phyloP scores from a whole-genome alignment of 352 stramenopile genomes.

The Globisporangium radiosum region DNA sequence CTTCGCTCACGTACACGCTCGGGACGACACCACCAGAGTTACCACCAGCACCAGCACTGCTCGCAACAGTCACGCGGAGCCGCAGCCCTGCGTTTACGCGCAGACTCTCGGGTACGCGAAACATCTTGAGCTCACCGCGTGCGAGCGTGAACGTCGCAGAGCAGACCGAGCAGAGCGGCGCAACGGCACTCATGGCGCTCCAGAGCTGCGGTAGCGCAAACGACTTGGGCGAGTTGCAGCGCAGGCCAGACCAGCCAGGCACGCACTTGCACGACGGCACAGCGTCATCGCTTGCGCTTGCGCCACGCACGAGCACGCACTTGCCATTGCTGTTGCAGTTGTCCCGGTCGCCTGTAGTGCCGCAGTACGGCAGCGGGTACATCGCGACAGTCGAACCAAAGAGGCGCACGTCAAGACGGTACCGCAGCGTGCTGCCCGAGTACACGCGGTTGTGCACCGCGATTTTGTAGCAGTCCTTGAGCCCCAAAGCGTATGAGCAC shows the following conservation, averaged over 20 bases:
- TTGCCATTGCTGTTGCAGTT: slow-evolving; percentile 53
- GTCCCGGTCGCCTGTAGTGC: slow-evolving; percentile 4
- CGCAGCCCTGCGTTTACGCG: slow-evolving; percentile 38
- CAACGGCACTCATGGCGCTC: slow-evolving; percentile 40
- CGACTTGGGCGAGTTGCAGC: slow-evolving; percentile 46
- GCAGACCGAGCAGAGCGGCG: slow-evolving; percentile 51
- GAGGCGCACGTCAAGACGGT: slow-evolving; percentile 32
- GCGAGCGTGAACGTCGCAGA: slow-evolving; percentile 32
- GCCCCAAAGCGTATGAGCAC: slow-evolving; percentile 28
- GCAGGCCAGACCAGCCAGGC: slow-evolving; percentile 53
- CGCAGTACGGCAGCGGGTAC: slow-evolving; percentile 20
- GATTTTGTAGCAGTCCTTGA: slow-evolving; percentile 64
- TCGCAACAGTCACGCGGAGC: slow-evolving; percentile 11
- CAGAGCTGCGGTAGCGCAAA: slow-evolving; percentile 59
- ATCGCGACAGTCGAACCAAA: slow-evolving; percentile 18
- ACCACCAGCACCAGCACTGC: slow-evolving; percentile 4
- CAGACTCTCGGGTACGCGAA: slow-evolving; percentile 59
- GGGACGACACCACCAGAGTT: slow-evolving; percentile 18
- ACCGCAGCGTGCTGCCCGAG: slow-evolving; percentile 37
- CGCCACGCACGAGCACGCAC: slow-evolving; percentile 29
- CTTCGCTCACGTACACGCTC: slow-evolving; percentile 69
- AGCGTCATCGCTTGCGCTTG: neutral
- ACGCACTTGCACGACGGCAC: slow-evolving; percentile 40
- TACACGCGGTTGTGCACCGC: slow-evolving; percentile 58
- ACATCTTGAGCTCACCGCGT: slow-evolving; percentile 50